A percentile compares a stretch with the other conserved stretches of the same genome.
These are phyloP conservation scores for Phlebiopsis gigantea DNA, from an alignment of 768 basidiomycete species.

Conservation along the genomic window DNA sequence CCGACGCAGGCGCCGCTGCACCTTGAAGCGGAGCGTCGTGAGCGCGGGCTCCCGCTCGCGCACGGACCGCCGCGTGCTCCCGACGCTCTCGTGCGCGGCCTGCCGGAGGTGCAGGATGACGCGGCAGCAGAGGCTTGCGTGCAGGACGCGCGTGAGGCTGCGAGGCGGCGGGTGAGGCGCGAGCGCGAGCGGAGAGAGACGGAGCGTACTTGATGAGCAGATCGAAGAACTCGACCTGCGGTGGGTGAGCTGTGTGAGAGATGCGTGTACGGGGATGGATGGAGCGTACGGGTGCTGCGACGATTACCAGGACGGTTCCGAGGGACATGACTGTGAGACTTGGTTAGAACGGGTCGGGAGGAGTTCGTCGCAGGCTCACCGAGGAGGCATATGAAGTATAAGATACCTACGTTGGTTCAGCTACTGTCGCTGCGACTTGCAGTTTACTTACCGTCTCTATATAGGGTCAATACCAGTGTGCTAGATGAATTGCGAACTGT, in stretches of 20 bases:
- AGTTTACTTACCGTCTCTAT: slow-evolving; percentile 1
- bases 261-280: background rate
- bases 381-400: slow-evolving; percentile 2
- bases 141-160: slow-evolving; percentile 11
- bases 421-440: too few relatives aligned
- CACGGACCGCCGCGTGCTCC: background rate
- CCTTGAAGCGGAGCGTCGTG: background rate
- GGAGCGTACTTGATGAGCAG: background rate
- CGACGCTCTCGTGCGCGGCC: background rate
- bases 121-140: slow-evolving; percentile 12
- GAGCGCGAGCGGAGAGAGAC: background rate
- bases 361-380: background rate
- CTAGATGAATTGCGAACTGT: background rate
- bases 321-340: slow-evolving; percentile 7
- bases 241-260: background rate
- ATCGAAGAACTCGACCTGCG: background rate
- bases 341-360: background rate
- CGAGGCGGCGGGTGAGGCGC: background rate
- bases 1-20: background rate
- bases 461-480: background rate
- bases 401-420: background rate
- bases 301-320: slow-evolving; percentile 7
- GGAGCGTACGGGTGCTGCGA: slow-evolving; percentile 1
- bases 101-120: slow-evolving; percentile 13
- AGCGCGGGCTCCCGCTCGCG: too few relatives aligned